Evolutionary conservation across 345 rosid genomes (phyloP), one percentile per base, ranked within the genome.

Genomic region (Syzygium grande): DNA sequence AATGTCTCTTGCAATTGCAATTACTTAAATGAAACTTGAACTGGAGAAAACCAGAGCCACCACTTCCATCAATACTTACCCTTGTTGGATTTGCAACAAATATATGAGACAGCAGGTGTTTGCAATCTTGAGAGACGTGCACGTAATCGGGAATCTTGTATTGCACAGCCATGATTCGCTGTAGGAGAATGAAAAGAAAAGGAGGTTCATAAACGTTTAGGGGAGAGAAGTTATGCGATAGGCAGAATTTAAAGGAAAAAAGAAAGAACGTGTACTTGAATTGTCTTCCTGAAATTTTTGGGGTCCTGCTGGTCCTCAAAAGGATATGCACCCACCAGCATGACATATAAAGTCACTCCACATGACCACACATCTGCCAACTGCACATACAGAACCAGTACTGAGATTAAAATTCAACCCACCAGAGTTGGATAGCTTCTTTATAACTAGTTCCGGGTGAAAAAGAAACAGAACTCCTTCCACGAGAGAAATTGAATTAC

Each of bases 281-380:
- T 96, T 80, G 99, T 96, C 92, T 94, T 97, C 91, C 98, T 92
- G 91, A 96, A 95, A 94, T 97, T 96, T 87, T 92, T 94, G 19
- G 99, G 98, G 89, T 97, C 99, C 84, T 92, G 89, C 53, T 94
- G 97, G 91, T 97, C 99, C 89, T 97, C 99, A 88, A 97, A 97
- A 38, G 99, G 99, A 90, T 97, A 97, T 61, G 96, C 98, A 77
- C 99, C 99, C 84, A 97, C 98, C 87, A 97, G 88, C 99, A 97
- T 97, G 34, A 97, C 98, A 88, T 96, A 97, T 49, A 97, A 96
- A 86, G 98, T 97, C 86, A 97, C 99, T 88, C 99, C 98, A 84
- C 99, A 97, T 17, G 99, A 97, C 99, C 99, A 97, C 63, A 97
- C 96, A 93, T 97, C 99, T 56, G 99, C 99, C 91, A 93, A 84